These are phyloP conservation scores for Pythium scleroteichum DNA, from an alignment of 352 stramenopile genomes.

Conservation along the genomic window DNA sequence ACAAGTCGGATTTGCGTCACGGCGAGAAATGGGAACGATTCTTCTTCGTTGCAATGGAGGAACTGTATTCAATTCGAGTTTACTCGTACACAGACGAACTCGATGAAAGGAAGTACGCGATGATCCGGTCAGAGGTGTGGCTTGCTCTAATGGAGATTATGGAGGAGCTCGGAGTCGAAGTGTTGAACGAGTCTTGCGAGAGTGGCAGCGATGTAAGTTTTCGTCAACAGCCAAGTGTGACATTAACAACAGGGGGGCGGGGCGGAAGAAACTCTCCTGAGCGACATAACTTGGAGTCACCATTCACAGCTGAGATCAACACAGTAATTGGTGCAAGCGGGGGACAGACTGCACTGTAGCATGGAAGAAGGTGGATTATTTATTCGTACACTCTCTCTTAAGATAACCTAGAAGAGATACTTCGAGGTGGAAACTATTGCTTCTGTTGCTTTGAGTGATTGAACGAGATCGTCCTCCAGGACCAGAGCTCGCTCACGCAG, in stretches of 20 bases:
- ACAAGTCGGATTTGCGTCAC: conserved; percentile 72
- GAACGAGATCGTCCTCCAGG: conserved; percentile 66
- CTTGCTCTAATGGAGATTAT: conserved; percentile 89
- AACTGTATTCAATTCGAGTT: conserved; percentile 79
- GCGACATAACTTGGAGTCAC: conserved; percentile 29
- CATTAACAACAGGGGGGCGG: conserved; percentile 20
- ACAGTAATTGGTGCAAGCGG: conserved; percentile 50
- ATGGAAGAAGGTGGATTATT: background rate
- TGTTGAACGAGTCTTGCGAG: conserved; percentile 39
- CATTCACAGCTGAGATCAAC: conserved; percentile 64
- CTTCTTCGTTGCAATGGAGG: conserved; percentile 87
- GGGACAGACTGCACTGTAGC: conserved; percentile 4
- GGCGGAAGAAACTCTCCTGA: conserved; percentile 25
- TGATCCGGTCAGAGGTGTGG: conserved; percentile 90
- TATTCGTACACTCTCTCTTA: background rate
- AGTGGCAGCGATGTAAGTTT: background rate
- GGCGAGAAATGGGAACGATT: conserved; percentile 84
- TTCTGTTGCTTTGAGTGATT: conserved; percentile 53
- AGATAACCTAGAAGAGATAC: conserved; percentile 6
- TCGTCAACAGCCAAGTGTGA: background rate
- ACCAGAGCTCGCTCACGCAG: conserved; percentile 52
- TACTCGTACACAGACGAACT: conserved; percentile 89
- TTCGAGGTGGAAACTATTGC: conserved; percentile 34
- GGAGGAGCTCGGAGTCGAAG: conserved; percentile 71
- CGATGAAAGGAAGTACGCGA: conserved; percentile 84